Evolutionary conservation across 2,329 filamentous ascomycete species (phyloP), one percentile per base, ranked within the genome.

Genomic region (Calycina marina): DNA sequence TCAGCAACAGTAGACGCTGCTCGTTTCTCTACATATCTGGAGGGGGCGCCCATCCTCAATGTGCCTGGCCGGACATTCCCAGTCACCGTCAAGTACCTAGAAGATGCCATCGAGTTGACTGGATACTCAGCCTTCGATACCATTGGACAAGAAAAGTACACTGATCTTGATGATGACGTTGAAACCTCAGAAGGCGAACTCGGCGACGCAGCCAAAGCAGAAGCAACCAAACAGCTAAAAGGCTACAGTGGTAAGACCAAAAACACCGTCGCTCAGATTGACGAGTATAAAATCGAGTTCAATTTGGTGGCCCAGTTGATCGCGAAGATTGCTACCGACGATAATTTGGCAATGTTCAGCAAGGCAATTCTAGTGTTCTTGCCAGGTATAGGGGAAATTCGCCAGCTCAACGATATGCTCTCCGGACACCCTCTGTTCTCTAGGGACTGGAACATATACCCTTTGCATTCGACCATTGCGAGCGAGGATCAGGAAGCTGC

Each of bases 401-500:
- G 85, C 34, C 77, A 78, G 13, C 60, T 98, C 27, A 90, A 94
- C 52, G 85, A 93, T 48, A 72, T 90, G 54, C 64, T 98, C 3
- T 58, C 78, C 4, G 76, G 82, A 1, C 77, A 93, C 46, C 73
- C 76, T 1, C 67, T 68, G 3, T 94, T 96, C 54, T 63, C 70
- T 18, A 65, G 67, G 22, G 68, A 74, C 34, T 98, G 88, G 86
- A 68, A 83, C 33, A 65, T 98, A 1, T 86, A 93, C 53, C 80
- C 85, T 9, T 65, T 98, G 20, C 90, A 98, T 53, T 96, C 90
- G 0, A 84, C 81, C 0, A 94, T 98, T 45, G 85, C 88, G 8
- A 94, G 81, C 28, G 88, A 96, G 48, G 90, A 98, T 39, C 90
- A 98, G 53, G 88, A 98, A 56, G 77, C 80, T 18, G 90, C 90